Base-by-base conservation (phyloP, 2,329 filamentous ascomycete species). In the Fusarium equiseti region DNA sequence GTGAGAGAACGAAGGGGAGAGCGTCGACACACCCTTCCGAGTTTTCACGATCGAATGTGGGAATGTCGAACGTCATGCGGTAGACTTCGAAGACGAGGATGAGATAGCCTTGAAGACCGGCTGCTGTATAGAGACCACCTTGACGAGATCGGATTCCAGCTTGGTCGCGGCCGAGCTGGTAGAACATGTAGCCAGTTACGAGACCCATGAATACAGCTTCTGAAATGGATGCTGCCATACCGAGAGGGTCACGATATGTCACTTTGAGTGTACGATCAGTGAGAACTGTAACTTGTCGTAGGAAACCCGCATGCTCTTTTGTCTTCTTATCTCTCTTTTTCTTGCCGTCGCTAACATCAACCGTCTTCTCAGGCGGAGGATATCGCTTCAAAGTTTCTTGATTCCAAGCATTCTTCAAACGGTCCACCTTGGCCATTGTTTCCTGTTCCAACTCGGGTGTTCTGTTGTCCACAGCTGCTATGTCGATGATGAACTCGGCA, bases 81-180 rank as follows among this genome's bases (percentile, higher is more conserved):
- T 93, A 95, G 0, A 89, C 90, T 78, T 95, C 92, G 66, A 92
- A 94, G 15, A 94, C 83, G 13, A 95, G 83, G 52, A 94, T 90
- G 5, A 95, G 83, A 75, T 95, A 95, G 3, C 91, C 91, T 74
- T 95, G 92, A 8, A 95, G 83, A 7, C 88, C 90, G 9, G 90
- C 85, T 1, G 90, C 89, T 3, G 88, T 92, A 73, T 94, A 95
- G 0, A 95, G 79, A 8, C 90, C 91, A 51, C 91, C 92, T 77
- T 94, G 82, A 3, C 92, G 86, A 27, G 91, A 94, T 26, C 92
- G 86, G 50, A 95, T 94, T 0, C 92, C 92, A 2, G 91, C 83
- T 49, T 91, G 87, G 60, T 90, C 90, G 13, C 88, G 84, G 3
- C 87, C 86, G 1, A 94, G 83, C 24, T 89, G 80, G 71, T 88